phyloP scores from a whole-genome alignment of 1,139 yeast species.

The Nematodospora anomalae region DNA sequence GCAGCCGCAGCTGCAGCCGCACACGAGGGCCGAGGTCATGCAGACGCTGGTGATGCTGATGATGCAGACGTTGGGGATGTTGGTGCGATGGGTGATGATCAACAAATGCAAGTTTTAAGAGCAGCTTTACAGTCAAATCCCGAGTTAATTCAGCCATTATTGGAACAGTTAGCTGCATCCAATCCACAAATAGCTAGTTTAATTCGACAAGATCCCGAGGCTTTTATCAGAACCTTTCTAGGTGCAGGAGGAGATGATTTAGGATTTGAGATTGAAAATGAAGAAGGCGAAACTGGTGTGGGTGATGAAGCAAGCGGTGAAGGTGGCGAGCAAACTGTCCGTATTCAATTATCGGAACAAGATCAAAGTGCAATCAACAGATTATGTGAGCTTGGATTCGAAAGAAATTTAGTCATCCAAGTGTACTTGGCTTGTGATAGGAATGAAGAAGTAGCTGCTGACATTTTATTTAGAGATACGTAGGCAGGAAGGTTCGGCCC shows the following conservation, averaged over 20 bases:
- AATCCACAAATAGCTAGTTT: conserved; percentile 86
- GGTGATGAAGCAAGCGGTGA: conserved; percentile 34
- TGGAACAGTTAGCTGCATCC: conserved; percentile 79
- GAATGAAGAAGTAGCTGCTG: conserved; percentile 96
- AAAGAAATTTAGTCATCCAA: conserved; percentile 81
- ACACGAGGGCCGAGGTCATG: conserved; percentile 15
- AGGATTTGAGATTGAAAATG: conserved; percentile 43
- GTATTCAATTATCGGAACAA: conserved; percentile 69
- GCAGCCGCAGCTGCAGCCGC: conserved; percentile 64
- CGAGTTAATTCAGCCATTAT: conserved; percentile 78
- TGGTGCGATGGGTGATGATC: conserved; percentile 40
- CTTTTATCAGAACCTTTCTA: conserved; percentile 69
- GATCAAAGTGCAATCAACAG: conserved; percentile 88
- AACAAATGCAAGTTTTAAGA: conserved; percentile 66
- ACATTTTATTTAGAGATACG: conserved; percentile 68
- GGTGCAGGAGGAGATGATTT: conserved; percentile 56
- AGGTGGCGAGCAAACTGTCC: conserved; percentile 42
- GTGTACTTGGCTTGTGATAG: conserved; percentile 98
- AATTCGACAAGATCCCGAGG: conserved; percentile 85
- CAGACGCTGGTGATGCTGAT: conserved; percentile 29
- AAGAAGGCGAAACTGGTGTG: conserved; percentile 18
- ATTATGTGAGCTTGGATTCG: conserved; percentile 90
- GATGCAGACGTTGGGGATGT: conserved; percentile 29
- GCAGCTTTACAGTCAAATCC: conserved; percentile 84
- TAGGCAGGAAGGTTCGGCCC: conserved; percentile 15